Evolutionary conservation across 2,329 filamentous ascomycete species (phyloP).

Genomic region (Pestalotiopsis sp.): DNA sequence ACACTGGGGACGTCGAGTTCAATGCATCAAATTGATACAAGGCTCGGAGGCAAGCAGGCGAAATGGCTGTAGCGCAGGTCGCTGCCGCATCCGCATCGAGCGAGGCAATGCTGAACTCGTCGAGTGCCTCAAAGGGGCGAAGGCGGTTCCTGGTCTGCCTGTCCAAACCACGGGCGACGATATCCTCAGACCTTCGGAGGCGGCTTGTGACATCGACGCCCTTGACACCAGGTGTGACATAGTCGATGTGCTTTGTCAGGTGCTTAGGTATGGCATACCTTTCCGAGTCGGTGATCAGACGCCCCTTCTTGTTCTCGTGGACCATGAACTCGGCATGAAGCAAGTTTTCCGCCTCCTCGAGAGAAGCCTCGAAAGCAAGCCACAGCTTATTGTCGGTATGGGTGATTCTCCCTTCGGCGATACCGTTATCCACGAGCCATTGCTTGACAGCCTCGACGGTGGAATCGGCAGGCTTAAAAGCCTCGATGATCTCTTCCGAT

Average conservation of each 20-base stretch:
- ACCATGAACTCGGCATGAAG: slow-evolving; percentile 31
- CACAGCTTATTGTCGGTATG: slow-evolving; percentile 8
- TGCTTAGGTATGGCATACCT: slow-evolving; percentile 26
- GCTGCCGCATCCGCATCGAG: not conserved
- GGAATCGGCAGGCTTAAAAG: slow-evolving; percentile 1
- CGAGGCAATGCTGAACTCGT: not conserved
- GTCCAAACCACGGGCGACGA: not conserved
- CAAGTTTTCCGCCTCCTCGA: slow-evolving; percentile 34
- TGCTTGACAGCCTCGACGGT: slow-evolving; percentile 8
- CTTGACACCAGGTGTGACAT: slow-evolving; percentile 25
- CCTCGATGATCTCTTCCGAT: slow-evolving; percentile 5
- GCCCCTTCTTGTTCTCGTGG: slow-evolving; percentile 8
- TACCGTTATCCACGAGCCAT: slow-evolving; percentile 7
- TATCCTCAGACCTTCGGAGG: not conserved
- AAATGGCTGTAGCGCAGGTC: slow-evolving; percentile 1
- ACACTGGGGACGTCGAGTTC: slow-evolving; percentile 19
- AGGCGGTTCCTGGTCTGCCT: not conserved
- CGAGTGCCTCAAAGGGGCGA: not conserved
- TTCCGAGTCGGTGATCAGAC: slow-evolving; percentile 12
- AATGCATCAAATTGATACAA: slow-evolving; percentile 15
- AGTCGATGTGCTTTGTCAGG: slow-evolving; percentile 27
- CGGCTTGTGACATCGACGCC: not conserved
- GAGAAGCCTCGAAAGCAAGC: slow-evolving; percentile 9
- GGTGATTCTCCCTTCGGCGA: slow-evolving; percentile 3
- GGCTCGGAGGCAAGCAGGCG: slow-evolving; percentile 3